Evolutionary conservation across 1,139 yeast species (phyloP).

Genomic region (Taphrina populina): DNA sequence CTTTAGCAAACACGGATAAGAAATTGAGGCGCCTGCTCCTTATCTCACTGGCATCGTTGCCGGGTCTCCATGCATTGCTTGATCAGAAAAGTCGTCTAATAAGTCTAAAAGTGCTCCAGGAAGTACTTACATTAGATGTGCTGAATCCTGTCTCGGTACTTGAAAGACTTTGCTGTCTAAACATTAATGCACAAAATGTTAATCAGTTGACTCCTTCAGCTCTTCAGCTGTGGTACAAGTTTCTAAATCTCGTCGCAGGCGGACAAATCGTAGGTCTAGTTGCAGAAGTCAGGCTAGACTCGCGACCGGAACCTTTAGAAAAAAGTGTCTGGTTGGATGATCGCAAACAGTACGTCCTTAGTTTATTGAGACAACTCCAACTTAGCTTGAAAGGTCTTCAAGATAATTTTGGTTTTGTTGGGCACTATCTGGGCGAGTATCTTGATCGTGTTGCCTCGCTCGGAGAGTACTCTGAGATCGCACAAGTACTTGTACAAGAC

Average conservation of each 20-base stretch:
- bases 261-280: constrained; percentile 2
- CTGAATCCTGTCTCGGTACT: neutral
- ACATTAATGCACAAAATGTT: neutral
- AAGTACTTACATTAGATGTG: neutral
- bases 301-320: neutral
- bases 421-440: constrained; percentile 1
- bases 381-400: neutral
- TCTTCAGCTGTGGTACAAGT: constrained; percentile 9
- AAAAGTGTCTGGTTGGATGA: constrained; percentile 1
- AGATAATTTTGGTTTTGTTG: neutral
- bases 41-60: constrained; percentile 3
- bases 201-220: neutral
- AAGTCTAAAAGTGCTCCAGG: neutral
- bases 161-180: no score
- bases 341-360: neutral
- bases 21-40: neutral
- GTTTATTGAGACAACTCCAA: neutral
- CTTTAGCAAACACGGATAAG: neutral
- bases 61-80: constrained; percentile 21
- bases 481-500: neutral
- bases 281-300: neutral
- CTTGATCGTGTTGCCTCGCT: neutral
- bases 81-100: neutral
- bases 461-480: neutral
- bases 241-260: constrained; percentile 2